A percentile compares a stretch with the other conserved stretches of the same genome.
These are phyloP conservation scores for Microbotryomycetes sp. DNA, from an alignment of 1,284 basidiomycete species.

Conservation along the genomic window DNA sequence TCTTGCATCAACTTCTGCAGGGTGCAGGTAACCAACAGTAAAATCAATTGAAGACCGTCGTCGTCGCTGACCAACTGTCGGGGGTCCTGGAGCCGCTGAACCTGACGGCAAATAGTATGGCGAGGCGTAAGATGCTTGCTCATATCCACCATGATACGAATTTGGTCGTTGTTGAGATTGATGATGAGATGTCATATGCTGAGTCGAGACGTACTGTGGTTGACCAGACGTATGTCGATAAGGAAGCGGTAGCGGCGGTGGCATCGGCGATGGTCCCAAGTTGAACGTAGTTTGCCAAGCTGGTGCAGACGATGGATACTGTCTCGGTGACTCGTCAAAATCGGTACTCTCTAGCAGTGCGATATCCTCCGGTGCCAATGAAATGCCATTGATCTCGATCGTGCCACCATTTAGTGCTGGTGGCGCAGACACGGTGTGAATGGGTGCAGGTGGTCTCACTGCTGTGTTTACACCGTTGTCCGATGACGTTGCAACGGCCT, in stretches of 20 bases:
- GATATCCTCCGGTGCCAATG: constrained; percentile 18
- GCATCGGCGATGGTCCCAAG: background rate
- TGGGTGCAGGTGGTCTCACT: background rate
- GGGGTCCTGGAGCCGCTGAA: background rate
- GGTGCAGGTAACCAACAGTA: background rate
- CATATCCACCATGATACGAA: background rate
- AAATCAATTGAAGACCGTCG: background rate
- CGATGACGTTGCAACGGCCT: too few relatives aligned
- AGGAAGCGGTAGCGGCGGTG: background rate
- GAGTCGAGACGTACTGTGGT: background rate
- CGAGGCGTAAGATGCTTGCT: too few relatives aligned
- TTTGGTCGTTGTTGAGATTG: background rate
- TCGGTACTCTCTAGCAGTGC: constrained; percentile 18
- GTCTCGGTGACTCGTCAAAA: background rate
- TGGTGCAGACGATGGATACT: constrained; percentile 20
- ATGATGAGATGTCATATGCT: background rate
- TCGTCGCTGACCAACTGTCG: background rate
- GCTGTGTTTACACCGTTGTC: background rate
- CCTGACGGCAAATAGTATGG: too few relatives aligned
- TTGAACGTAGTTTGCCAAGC: constrained; percentile 24
- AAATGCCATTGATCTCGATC: constrained; percentile 21
- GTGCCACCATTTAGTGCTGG: background rate
- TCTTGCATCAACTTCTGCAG: background rate
- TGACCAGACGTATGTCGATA: background rate
- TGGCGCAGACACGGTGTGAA: background rate